Percentiles rank a stretch among this genome's conserved stretches.
These are phyloP conservation scores for Talaromyces trachyspermus DNA, from an alignment of 495 filamentous ascomycete species.

Conservation along the genomic window DNA sequence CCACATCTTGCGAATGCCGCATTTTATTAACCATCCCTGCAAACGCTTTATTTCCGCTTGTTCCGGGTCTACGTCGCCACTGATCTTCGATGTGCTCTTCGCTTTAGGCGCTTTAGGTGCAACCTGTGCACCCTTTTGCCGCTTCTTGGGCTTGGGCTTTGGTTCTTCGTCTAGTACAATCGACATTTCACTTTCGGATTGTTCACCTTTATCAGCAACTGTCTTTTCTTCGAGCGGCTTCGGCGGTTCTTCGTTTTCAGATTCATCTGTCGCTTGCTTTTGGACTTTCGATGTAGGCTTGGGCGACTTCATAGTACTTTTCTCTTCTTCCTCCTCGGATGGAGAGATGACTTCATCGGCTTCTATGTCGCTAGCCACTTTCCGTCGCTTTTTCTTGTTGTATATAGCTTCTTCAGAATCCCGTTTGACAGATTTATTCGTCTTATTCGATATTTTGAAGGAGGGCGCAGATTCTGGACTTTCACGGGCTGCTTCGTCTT, in stretches of 20 bases:
- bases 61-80: conserved; percentile 52
- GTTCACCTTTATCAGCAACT: conserved; percentile 29
- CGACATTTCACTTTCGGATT: conserved; percentile 76
- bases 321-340: conserved; percentile 3
- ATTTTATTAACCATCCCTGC: conserved; percentile 82
- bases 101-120: conserved; percentile 28
- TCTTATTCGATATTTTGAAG: conserved; percentile 24
- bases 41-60: conserved; percentile 84
- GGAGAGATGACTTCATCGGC: conserved; percentile 11
- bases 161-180: conserved; percentile 57
- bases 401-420: conserved; percentile 18
- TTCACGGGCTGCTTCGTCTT: background rate
- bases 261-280: conserved; percentile 19
- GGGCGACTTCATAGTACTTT: conserved; percentile 20
- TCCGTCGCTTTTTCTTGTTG: conserved; percentile 13
- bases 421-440: conserved; percentile 2
- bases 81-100: conserved; percentile 27
- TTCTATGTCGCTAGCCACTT: conserved; percentile 13
- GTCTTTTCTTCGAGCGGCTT: conserved; percentile 21
- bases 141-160: conserved; percentile 36
- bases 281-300: conserved; percentile 17
- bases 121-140: conserved; percentile 24
- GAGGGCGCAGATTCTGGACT: conserved; percentile 14
- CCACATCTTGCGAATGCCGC: conserved; percentile 93
- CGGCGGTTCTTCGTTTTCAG: conserved; percentile 16